Evolutionary conservation across 1,139 yeast species (phyloP).

Genomic region (Debaryomycetaceae sp.): DNA sequence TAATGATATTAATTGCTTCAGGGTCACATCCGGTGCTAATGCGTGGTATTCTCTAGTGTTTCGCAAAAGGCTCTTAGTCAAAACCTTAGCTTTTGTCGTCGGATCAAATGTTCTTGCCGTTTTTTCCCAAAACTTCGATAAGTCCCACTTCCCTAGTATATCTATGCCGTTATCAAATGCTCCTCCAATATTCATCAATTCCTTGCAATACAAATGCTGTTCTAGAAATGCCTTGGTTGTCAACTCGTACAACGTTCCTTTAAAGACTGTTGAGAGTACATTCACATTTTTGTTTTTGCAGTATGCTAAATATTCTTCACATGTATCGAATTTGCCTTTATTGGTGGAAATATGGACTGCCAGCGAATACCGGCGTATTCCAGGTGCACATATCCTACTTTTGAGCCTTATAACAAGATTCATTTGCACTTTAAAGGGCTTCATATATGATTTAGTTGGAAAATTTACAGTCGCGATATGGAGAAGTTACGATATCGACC

Average conservation of each 20-base stretch:
- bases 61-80: constrained; percentile 11
- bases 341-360: constrained; percentile 15
- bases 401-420: not conserved
- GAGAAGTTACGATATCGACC: not conserved
- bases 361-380: constrained; percentile 4
- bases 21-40: not conserved
- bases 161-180: constrained; percentile 75
- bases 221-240: constrained; percentile 48
- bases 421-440: not conserved
- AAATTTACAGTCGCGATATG: not conserved
- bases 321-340: not conserved
- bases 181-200: constrained; percentile 53
- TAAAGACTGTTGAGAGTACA: constrained; percentile 47
- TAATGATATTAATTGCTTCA: constrained; percentile 16
- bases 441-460: no score
- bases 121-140: constrained; percentile 24
- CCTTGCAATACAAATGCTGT: constrained; percentile 38
- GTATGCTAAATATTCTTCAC: constrained; percentile 25
- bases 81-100: not conserved
- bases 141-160: constrained; percentile 58
- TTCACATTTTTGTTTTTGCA: constrained; percentile 22
- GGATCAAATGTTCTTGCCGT: not conserved
- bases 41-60: constrained; percentile 14
- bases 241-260: constrained; percentile 71
- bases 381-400: not conserved